A percentile compares a stretch with the other conserved stretches of the same genome.
These are phyloP conservation scores for Penicillium taxi DNA, from an alignment of 495 filamentous ascomycete genomes.

Conservation along the genomic window DNA sequence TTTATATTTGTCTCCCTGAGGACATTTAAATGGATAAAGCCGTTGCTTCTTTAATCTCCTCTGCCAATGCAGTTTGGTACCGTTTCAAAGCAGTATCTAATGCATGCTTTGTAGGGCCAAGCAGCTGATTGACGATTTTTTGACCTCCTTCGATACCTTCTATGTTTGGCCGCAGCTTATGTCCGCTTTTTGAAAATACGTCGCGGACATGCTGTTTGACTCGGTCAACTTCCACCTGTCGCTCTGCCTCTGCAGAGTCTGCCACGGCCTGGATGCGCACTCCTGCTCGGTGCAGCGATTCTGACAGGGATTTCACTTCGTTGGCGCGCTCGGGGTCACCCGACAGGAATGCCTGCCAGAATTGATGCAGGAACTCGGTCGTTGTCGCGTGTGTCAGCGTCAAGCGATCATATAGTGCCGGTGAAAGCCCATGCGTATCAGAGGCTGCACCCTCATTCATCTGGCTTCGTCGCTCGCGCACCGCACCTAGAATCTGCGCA, in stretches of 20 bases:
- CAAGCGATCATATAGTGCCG: conserved; percentile 60
- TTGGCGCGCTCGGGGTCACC: conserved; percentile 67
- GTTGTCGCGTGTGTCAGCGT: conserved; percentile 85
- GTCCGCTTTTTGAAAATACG: conserved; percentile 58
- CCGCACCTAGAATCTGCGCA: conserved; percentile 35
- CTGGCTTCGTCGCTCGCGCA: conserved; percentile 36
- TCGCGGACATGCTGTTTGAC: conserved; percentile 61
- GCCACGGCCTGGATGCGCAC: conserved; percentile 80
- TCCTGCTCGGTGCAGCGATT: conserved; percentile 64
- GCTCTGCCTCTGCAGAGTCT: conserved; percentile 66
- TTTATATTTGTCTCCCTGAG: too few relatives aligned
- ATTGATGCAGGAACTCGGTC: conserved; percentile 90
- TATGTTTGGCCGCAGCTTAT: conserved; percentile 56
- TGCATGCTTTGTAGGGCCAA: conserved; percentile 61
- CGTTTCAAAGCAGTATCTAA: conserved; percentile 54
- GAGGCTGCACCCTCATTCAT: conserved; percentile 23
- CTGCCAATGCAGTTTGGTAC: conserved; percentile 57
- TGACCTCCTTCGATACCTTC: conserved; percentile 63
- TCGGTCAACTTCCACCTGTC: conserved; percentile 48
- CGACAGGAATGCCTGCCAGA: conserved; percentile 84
- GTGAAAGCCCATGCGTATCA: conserved; percentile 55
- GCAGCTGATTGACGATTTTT: conserved; percentile 64
- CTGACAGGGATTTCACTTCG: conserved; percentile 67
- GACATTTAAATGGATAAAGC: conserved; percentile 10
- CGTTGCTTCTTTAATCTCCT: conserved; percentile 42